These are phyloP conservation scores for Aleurites moluccanus DNA, from an alignment of 441 rosid species.

Conservation along the genomic window DNA sequence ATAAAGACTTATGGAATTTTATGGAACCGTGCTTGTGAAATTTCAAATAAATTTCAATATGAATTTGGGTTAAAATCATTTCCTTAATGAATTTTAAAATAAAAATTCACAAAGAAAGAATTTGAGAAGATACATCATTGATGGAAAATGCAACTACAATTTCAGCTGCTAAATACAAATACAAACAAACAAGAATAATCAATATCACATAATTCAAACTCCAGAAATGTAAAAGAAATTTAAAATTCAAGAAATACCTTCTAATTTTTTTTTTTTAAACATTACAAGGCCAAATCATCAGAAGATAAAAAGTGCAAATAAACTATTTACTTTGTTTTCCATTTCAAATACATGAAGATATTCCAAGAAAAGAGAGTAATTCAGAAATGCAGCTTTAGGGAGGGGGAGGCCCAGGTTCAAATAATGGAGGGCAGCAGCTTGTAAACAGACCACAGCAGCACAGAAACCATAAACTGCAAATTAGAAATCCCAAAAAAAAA, in stretches of 20 bases:
- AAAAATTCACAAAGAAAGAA: neutral
- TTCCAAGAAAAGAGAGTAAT: neutral
- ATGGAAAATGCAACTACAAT: neutral
- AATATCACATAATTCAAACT: neutral
- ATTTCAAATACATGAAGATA: neutral
- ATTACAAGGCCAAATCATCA: neutral
- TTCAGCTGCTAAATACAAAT: neutral
- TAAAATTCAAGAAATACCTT: neutral
- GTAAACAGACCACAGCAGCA: slow-evolving; percentile 54
- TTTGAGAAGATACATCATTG: neutral
- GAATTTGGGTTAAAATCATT: too few relatives aligned
- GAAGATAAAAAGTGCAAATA: neutral
- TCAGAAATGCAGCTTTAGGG: slow-evolving; percentile 25
- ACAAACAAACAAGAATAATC: neutral
- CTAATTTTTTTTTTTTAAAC: neutral
- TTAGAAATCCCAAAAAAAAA: neutral
- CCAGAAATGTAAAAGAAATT: neutral
- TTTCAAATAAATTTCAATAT: too few relatives aligned
- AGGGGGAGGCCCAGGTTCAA: slow-evolving; percentile 47
- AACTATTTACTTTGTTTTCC: neutral
- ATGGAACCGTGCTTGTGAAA: too few relatives aligned
- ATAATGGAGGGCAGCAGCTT: slow-evolving; percentile 58
- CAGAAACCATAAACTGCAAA: slow-evolving; percentile 50
- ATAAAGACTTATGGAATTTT: too few relatives aligned
- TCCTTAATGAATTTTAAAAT: too few relatives aligned